Evolutionary conservation across 2,329 filamentous ascomycete genomes (phyloP).

Genomic region (Rhinocladiella mackenziei): DNA sequence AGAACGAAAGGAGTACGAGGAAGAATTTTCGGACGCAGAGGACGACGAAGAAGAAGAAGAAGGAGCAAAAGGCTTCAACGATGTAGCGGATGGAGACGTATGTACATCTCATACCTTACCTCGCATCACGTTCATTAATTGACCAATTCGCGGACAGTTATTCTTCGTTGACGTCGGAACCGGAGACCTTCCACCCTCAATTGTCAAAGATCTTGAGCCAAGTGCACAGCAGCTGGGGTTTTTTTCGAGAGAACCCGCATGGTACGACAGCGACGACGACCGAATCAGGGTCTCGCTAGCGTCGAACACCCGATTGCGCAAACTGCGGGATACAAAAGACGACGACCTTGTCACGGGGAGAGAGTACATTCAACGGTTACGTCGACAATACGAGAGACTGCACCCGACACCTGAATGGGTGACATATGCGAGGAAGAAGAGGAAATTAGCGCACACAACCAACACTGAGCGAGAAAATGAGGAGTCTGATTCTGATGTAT

Average conservation of each 20-base stretch:
- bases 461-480: conserved; percentile 45
- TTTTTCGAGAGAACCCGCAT: conserved; percentile 53
- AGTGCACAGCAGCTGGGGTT: conserved; percentile 37
- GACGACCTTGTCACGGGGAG: conserved; percentile 84
- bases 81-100: conserved; percentile 70
- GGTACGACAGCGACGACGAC: conserved; percentile 97
- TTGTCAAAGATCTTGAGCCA: conserved; percentile 34
- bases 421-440: conserved; percentile 34
- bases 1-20: conserved; percentile 27
- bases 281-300: conserved; percentile 78
- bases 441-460: conserved; percentile 13
- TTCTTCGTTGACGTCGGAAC: conserved; percentile 76
- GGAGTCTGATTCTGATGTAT: conserved; percentile 46
- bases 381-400: conserved; percentile 67
- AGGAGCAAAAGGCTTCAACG: conserved; percentile 55
- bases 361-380: conserved; percentile 76
- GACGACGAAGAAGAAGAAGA: no score
- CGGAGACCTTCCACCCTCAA: conserved; percentile 34
- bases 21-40: no score
- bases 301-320: conserved; percentile 69
- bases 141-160: conserved; percentile 45
- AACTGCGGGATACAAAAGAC: conserved; percentile 71
- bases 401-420: conserved; percentile 61
- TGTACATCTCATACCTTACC: no score
- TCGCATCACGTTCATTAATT: conserved; percentile 6